Percentiles rank a stretch among this genome's conserved stretches.
Conservation (phyloP, 805 yeast genomes). For the Candida ponderosae region DNA sequence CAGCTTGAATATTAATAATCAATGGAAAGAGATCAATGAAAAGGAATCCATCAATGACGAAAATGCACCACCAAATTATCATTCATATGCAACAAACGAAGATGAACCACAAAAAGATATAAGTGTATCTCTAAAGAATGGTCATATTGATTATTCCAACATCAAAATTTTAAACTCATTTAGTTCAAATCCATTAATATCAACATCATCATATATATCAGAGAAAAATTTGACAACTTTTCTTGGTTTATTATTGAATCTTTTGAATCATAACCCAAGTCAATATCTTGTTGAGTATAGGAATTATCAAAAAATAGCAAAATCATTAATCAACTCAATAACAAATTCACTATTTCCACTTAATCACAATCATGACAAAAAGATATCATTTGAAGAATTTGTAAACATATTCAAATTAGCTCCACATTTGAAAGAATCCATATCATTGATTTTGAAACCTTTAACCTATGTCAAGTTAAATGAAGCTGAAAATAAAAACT, state of each 20-base stretch:
- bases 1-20: too few relatives aligned
- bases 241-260: too few relatives aligned
- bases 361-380: too few relatives aligned
- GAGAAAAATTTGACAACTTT: too few relatives aligned
- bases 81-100: too few relatives aligned
- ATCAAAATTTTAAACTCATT: neutral
- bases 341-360: neutral
- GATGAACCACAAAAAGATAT: too few relatives aligned
- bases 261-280: neutral
- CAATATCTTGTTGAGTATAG: too few relatives aligned
- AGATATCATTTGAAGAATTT: conserved; percentile 1
- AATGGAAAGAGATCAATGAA: too few relatives aligned
- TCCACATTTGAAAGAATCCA: neutral
- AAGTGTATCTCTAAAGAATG: neutral
- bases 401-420: conserved; percentile 4
- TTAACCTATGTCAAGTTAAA: neutral
- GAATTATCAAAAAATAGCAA: neutral
- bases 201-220: too few relatives aligned
- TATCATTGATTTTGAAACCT: neutral
- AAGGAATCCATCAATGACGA: too few relatives aligned
- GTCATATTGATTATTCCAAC: neutral
- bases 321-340: neutral
- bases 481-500: neutral
- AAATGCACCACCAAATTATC: too few relatives aligned
- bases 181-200: neutral